phyloP scores from a whole-genome alignment of 768 basidiomycete species.

The Gymnopilus junonius region DNA sequence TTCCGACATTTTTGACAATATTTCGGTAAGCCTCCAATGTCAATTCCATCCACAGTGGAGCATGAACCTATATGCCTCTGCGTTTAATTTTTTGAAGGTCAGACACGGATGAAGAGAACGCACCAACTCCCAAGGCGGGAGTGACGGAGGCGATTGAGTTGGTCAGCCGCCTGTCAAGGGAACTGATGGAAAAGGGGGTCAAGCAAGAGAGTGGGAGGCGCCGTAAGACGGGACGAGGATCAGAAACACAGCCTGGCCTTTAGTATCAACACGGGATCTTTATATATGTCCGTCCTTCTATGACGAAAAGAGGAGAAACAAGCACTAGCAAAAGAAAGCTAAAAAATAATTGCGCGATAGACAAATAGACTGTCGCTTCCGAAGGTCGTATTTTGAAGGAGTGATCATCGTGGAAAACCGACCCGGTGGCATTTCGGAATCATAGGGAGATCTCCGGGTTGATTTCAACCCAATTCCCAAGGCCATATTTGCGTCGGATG shows the following conservation, averaged over 20 bases:
- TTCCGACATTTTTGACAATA: slow-evolving; percentile 56
- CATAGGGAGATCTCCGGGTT: slow-evolving; percentile 44
- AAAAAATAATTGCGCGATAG: slow-evolving; percentile 23
- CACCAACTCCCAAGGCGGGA: slow-evolving; percentile 32
- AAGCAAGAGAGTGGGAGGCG: background rate
- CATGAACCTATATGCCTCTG: slow-evolving; percentile 40
- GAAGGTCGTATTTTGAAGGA: slow-evolving; percentile 25
- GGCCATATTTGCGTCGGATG: slow-evolving; percentile 8
- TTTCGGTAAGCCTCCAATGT: slow-evolving; percentile 62
- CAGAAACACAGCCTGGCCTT: slow-evolving; percentile 4
- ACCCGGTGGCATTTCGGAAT: slow-evolving; percentile 43
- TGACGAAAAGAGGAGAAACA: slow-evolving; percentile 25
- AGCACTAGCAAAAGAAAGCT: slow-evolving; percentile 22
- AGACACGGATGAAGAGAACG: slow-evolving; percentile 8
- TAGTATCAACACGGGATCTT: slow-evolving; percentile 8
- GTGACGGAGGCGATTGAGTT: slow-evolving; percentile 19
- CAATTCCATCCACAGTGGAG: slow-evolving; percentile 54
- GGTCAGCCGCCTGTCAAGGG: slow-evolving; percentile 21
- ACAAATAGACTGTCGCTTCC: slow-evolving; percentile 36
- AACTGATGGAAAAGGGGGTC: slow-evolving; percentile 1
- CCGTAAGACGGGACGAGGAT: slow-evolving; percentile 2
- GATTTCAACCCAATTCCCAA: slow-evolving; percentile 25
- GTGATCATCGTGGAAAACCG: slow-evolving; percentile 43
- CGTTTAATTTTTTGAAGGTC: background rate
- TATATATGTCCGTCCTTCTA: slow-evolving; percentile 15